These are phyloP conservation scores for Botrytis fragariae DNA, from an alignment of 2,329 filamentous ascomycete species.

Conservation along the genomic window DNA sequence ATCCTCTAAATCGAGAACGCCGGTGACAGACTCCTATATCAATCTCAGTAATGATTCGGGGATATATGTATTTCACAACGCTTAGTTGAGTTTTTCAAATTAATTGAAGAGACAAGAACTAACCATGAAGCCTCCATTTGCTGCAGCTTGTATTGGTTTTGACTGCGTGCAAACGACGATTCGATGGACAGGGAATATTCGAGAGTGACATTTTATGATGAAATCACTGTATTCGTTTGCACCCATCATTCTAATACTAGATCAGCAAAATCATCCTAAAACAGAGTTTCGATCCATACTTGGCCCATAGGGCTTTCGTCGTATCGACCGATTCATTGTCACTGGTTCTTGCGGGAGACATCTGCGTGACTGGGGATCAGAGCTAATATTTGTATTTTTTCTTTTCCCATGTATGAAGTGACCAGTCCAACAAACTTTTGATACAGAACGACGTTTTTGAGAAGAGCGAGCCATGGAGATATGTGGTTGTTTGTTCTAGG, in stretches of 20 bases:
- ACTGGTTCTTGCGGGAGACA: neutral
- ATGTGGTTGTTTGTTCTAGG: neutral
- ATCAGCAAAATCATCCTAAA: neutral
- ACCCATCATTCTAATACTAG: neutral
- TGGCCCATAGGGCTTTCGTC: neutral
- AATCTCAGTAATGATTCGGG: neutral
- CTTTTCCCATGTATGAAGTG: neutral
- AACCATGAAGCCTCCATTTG: constrained; percentile 24
- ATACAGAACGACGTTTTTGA: neutral
- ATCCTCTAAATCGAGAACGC: constrained; percentile 12
- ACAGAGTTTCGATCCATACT: neutral
- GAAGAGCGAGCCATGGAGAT: neutral
- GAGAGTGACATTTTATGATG: constrained; percentile 23
- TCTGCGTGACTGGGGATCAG: neutral
- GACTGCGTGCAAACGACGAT: constrained; percentile 28
- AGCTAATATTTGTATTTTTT: neutral
- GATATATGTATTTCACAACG: neutral
- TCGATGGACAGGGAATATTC: constrained; percentile 28
- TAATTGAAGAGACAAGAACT: neutral
- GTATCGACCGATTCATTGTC: neutral
- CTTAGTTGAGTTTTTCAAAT: neutral
- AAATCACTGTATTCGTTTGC: constrained; percentile 26
- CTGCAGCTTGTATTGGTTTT: constrained; percentile 23
- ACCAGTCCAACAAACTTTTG: neutral
- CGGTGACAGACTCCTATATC: constrained; percentile 15